Conservation (phyloP, 306 rosid genomes). For the Pterocarpus santalinus region DNA sequence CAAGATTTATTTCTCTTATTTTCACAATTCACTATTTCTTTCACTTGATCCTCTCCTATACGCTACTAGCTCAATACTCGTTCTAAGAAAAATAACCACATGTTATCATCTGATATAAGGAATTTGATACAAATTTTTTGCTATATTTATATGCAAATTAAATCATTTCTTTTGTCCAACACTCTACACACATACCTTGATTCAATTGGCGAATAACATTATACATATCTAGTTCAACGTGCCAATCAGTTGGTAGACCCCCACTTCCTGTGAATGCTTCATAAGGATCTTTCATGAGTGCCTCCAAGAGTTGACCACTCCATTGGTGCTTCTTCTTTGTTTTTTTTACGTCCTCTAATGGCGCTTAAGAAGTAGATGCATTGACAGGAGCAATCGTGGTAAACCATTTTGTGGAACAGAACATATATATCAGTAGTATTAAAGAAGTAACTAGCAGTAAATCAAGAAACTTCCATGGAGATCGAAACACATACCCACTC, state of each 20-base stretch:
- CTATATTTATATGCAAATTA: no score
- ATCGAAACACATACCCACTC: conserved; percentile 47
- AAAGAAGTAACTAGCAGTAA: not conserved
- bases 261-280: conserved; percentile 46
- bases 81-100: no score
- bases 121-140: no score
- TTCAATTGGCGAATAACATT: not conserved
- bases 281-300: conserved; percentile 37
- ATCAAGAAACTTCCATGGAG: not conserved
- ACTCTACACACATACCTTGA: not conserved
- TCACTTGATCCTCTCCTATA: no score
- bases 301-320: conserved; percentile 61
- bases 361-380: conserved; percentile 20
- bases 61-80: no score
- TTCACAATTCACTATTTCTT: no score
- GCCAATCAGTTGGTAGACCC: conserved; percentile 29
- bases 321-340: conserved; percentile 53
- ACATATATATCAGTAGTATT: no score
- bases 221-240: not conserved
- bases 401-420: no score
- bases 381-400: not conserved
- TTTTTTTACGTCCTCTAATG: conserved; percentile 34
- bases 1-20: no score
- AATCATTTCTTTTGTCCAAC: no score
- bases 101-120: no score